Base-by-base conservation (phyloP, 257 asterid genomes). In the Leonotis leonurus region DNA sequence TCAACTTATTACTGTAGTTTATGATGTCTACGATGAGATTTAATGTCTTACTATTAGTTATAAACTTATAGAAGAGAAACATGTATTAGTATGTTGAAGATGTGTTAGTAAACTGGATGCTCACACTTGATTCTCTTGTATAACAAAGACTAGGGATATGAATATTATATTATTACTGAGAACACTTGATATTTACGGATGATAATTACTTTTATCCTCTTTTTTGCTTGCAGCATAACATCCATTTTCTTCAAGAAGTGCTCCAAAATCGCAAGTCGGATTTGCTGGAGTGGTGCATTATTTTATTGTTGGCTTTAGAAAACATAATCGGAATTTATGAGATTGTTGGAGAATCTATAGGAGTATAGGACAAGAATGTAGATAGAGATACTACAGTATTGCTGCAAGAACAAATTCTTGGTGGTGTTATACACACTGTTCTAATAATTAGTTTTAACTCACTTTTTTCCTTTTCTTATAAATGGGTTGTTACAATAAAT, bases 161-260 rank as follows among this genome's bases (percentile, higher is more conserved):
- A 8, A 58, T 39, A 21, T 39, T 39, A 37, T 14, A 1, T n/a
- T n/a, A n/a, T n/a, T n/a, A 13, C 51, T 53, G 46, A 60, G 5
- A 14, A 6, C 2, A n/a, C n/a, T n/a, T n/a, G n/a, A n/a, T n/a
- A n/a, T n/a, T n/a, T n/a, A n/a, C n/a, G n/a, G n/a, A n/a, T n/a
- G n/a, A n/a, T n/a, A n/a, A n/a, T n/a, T n/a, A n/a, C n/a, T n/a
- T 7, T 24, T 12, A 12, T 58, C 35, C 44, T 11, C 16, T 22
- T 3, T 48, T 55, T 35, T 26, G 13, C 10, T 9, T 76, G 89
- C 97, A 92, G 99, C 99, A 92, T 64, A 92, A 92, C 81, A 89
- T 92, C 57, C 97, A 92, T 78, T 92, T 92, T 79, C 97, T 92
- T 49, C 99, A 89, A 77, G 97, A 89, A 82, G 97, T 86, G 63